Conservation (phyloP, 169 alveolate species). For the Plasmodium chabaudi region DNA sequence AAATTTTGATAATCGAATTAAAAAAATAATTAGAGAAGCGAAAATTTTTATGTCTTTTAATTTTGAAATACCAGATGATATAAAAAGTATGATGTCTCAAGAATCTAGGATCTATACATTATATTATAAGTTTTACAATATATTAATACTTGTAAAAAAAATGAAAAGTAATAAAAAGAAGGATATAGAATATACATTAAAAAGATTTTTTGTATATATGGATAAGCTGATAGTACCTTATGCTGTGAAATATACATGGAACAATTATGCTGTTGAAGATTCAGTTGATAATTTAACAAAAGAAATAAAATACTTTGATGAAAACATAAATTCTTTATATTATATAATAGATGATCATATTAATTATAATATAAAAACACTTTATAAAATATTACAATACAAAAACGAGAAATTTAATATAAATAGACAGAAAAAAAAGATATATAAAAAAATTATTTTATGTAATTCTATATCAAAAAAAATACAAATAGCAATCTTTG, state of each 20-base stretch:
- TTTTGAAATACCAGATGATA: conserved; percentile 72
- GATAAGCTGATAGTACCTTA: conserved; percentile 58
- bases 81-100: conserved; percentile 69
- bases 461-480: conserved; percentile 70
- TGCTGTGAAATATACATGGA: conserved; percentile 74
- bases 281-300: conserved; percentile 25
- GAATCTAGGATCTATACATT: conserved; percentile 62
- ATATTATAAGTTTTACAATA: conserved; percentile 65
- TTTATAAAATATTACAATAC: conserved; percentile 25
- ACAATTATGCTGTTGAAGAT: conserved; percentile 73
- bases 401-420: conserved; percentile 55
- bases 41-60: conserved; percentile 73
- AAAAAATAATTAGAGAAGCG: conserved; percentile 73
- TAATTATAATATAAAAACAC: conserved; percentile 40
- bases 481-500: conserved; percentile 71
- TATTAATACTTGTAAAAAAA: conserved; percentile 60
- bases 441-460: conserved; percentile 33
- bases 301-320: conserved; percentile 67
- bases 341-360: conserved; percentile 70
- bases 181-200: conserved; percentile 46
- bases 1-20: conserved; percentile 67
- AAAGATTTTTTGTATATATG: conserved; percentile 36
- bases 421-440: conserved; percentile 42
- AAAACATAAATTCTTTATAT: conserved; percentile 52
- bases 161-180: conserved; percentile 60